Evolutionary conservation across 78 protist species (phyloP).

Genomic region (Creolimax fragrantissima): DNA sequence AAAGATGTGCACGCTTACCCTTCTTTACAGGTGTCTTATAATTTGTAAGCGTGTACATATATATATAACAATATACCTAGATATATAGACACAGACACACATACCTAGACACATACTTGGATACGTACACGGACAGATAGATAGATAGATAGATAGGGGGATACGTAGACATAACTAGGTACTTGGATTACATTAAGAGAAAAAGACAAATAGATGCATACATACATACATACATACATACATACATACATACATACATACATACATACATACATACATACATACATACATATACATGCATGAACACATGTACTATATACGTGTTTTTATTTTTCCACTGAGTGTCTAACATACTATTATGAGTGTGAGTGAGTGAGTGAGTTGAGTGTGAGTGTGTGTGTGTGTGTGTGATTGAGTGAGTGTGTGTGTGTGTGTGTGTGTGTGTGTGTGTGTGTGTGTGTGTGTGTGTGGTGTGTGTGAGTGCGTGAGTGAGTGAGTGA

Average conservation of each 20-base stretch:
- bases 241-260: background rate
- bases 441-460: background rate
- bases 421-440: background rate
- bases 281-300: background rate
- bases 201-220: background rate
- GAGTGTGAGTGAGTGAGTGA: background rate
- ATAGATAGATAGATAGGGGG: background rate
- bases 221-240: background rate
- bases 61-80: background rate
- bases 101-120: background rate
- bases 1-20: background rate
- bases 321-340: background rate
- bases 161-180: background rate
- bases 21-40: background rate
- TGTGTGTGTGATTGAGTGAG: background rate
- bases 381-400: background rate
- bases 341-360: background rate
- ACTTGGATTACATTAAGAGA: background rate
- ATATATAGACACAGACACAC: background rate
- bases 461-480: background rate
- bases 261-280: background rate
- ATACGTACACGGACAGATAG: background rate
- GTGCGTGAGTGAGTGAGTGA: background rate
- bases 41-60: background rate
- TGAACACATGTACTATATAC: background rate